A percentile compares a stretch with the other conserved stretches of the same genome.
These are phyloP conservation scores for Plasmodium relictum DNA, from an alignment of 169 alveolate genomes.

Conservation along the genomic window DNA sequence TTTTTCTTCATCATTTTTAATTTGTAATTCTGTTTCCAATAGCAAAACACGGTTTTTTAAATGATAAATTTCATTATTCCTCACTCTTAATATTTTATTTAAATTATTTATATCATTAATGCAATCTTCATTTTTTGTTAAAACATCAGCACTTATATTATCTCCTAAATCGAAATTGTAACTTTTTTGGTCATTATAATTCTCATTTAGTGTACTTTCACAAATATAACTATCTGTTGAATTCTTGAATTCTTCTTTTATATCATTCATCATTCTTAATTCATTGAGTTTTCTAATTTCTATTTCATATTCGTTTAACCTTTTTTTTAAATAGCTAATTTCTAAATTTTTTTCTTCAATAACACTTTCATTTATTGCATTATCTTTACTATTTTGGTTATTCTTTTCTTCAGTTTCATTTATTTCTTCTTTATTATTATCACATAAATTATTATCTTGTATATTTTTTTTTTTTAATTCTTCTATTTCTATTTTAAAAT, in stretches of 20 bases:
- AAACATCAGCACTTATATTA: not conserved
- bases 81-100: slow-evolving; percentile 21
- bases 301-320: slow-evolving; percentile 49
- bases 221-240: not conserved
- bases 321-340: slow-evolving; percentile 34
- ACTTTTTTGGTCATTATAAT: not conserved
- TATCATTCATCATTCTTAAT: slow-evolving; percentile 23
- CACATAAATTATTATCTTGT: not conserved
- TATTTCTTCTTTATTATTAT: not conserved
- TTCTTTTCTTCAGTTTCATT: not conserved
- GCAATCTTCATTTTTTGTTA: slow-evolving; percentile 19
- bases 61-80: slow-evolving; percentile 57
- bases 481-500: slow-evolving; percentile 55
- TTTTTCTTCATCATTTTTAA: slow-evolving; percentile 49
- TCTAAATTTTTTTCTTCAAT: slow-evolving; percentile 27
- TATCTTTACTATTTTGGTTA: not conserved
- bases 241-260: slow-evolving; percentile 6
- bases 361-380: not conserved
- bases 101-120: slow-evolving; percentile 16
- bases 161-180: not conserved
- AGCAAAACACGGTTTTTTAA: slow-evolving; percentile 42
- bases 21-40: slow-evolving; percentile 60
- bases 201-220: slow-evolving; percentile 31
- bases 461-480: not conserved
- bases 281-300: slow-evolving; percentile 69